phyloP scores from a whole-genome alignment of 176 grass and related monocot genomes.

The Musa itinerans region DNA sequence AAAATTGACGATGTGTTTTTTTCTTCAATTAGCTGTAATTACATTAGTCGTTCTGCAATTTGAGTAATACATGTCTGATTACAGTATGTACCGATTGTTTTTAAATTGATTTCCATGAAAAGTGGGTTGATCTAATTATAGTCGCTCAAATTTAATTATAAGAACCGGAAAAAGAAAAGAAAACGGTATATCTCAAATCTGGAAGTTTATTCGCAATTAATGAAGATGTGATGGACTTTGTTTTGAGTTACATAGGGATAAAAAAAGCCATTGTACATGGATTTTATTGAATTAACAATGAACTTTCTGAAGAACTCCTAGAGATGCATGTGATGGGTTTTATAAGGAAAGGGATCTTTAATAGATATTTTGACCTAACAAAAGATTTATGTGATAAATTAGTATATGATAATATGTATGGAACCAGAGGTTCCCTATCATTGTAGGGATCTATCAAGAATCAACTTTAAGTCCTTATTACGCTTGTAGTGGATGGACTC shows the following conservation, averaged over 20 bases:
- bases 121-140: neutral
- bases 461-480: no score
- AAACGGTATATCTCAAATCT: neutral
- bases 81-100: neutral
- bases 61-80: neutral
- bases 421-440: no score
- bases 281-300: neutral
- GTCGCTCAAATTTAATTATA: neutral
- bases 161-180: neutral
- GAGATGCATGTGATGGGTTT: no score
- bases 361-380: no score
- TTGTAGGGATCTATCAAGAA: no score
- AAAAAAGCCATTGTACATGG: neutral
- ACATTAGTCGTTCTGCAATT: neutral
- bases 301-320: no score
- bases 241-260: neutral
- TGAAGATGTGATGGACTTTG: neutral
- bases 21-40: neutral
- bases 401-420: no score
- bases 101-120: neutral
- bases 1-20: neutral
- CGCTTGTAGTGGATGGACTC: no score
- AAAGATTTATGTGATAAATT: no score
- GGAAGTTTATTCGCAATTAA: neutral
- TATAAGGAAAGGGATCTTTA: no score